Evolutionary conservation across 139 green algal species (phyloP).

Genomic region (Zygnema cylindricum): DNA sequence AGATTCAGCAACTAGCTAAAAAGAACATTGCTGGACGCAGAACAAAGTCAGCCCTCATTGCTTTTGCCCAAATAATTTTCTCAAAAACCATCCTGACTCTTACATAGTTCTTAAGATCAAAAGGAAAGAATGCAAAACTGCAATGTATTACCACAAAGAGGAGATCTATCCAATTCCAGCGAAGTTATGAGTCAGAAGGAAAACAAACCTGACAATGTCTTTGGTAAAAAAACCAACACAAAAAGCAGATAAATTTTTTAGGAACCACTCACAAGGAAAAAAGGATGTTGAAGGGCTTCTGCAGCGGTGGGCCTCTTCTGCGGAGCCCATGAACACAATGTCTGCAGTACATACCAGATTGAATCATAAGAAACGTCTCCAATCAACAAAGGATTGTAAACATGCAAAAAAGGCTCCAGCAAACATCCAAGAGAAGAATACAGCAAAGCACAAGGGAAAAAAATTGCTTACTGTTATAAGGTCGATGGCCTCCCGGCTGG

Average conservation of each 20-base stretch:
- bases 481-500: constrained; percentile 83
- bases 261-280: constrained; percentile 72
- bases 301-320: constrained; percentile 80
- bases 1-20: too few relatives aligned
- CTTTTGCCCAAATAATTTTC: too few relatives aligned
- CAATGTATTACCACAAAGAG: too few relatives aligned
- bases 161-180: neutral
- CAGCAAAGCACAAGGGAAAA: neutral
- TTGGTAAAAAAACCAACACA: constrained; percentile 1
- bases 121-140: too few relatives aligned
- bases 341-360: neutral
- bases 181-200: neutral
- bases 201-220: neutral
- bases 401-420: constrained; percentile 28
- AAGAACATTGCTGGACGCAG: too few relatives aligned
- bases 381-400: constrained; percentile 31
- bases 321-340: constrained; percentile 74
- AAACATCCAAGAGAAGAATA: neutral
- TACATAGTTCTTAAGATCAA: too few relatives aligned
- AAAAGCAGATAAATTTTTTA: neutral
- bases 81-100: too few relatives aligned
- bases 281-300: constrained; percentile 84
- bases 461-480: constrained; percentile 75
- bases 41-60: too few relatives aligned
- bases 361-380: neutral